Evolutionary conservation across 2,329 filamentous ascomycete genomes (phyloP).

Genomic region (Ascochyta fabae): DNA sequence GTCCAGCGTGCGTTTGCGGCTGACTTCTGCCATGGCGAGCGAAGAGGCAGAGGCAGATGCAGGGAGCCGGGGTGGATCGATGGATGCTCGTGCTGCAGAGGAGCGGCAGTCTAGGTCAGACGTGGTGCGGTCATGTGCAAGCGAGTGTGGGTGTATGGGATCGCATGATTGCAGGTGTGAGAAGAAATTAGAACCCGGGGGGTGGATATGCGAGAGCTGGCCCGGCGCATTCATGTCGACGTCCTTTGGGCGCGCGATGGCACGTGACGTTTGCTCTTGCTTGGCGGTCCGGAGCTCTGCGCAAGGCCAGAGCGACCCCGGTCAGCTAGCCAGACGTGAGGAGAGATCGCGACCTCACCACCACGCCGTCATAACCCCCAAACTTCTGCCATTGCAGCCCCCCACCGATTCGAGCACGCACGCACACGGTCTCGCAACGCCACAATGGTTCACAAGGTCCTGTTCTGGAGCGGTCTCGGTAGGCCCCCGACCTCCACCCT

Average conservation of each 20-base stretch:
- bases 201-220: constrained; percentile 5
- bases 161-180: constrained; percentile 4
- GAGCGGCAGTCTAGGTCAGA: background rate
- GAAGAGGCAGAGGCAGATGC: background rate
- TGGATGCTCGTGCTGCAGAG: constrained; percentile 3
- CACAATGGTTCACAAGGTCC: constrained; percentile 63
- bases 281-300: constrained; percentile 25
- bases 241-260: background rate
- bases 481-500: constrained; percentile 50
- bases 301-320: constrained; percentile 4
- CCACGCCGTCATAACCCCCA: constrained; percentile 16
- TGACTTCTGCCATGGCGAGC: constrained; percentile 42
- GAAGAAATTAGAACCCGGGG: constrained; percentile 7
- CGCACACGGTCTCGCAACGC: constrained; percentile 10
- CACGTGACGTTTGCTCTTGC: constrained; percentile 20
- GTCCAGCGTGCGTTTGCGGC: constrained; percentile 40
- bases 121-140: constrained; percentile 1
- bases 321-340: background rate
- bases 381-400: too few species aligned
- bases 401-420: constrained; percentile 5
- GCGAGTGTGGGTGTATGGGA: constrained; percentile 8
- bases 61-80: constrained; percentile 2
- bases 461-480: constrained; percentile 95
- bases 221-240: background rate
- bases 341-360: constrained; percentile 26